Base-by-base conservation (phyloP, 2,329 filamentous ascomycete genomes). In the Trichoderma oligosporum region DNA sequence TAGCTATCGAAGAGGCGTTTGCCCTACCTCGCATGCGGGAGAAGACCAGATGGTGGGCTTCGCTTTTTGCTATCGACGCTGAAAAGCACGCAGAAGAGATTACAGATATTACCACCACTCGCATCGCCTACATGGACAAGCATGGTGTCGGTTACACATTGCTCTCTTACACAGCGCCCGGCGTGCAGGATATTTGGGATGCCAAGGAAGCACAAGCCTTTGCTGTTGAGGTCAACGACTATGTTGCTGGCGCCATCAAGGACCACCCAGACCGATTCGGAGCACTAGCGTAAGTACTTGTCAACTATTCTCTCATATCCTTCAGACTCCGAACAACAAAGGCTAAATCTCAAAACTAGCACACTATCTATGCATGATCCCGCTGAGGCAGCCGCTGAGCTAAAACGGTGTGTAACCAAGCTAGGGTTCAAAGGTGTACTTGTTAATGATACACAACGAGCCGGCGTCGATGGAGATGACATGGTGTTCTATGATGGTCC, bases 401-500 rank as follows among this genome's bases (percentile, higher is more conserved):
- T 84, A 2, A 67, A 68, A 42, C 74, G 81, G 49, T 82, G 78
- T 51, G 79, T 87, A 4, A 78, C 71, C 1, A 68, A 83, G 59
- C 73, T 79, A 47, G 82, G 83, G n/a, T 86, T 87, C 72, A 78
- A 82, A 59, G 84, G 84, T 2, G 82, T 77, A 3, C 70, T 87
- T 4, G 76, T 87, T 44, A 85, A 85, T 64, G 82, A 86, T 65
- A 82, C 77, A 2, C 84, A 87, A 65, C 78, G 80, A 25, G 76
- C 81, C 14, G 82, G 82, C 3, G 61, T 71, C 0, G 80, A 84
- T 57, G 83, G 82, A 35, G 81, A 85, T 56, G 77, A 78, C 22
- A 80, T 83, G 74, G 72, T 86, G 66, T 87, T 86, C 71, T 87
- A 86, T 70, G 85, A 87, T 64, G 72, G 76, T 7, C 74, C 78